Conservation (phyloP, 2,329 filamentous ascomycete genomes). For the Beauveria asiatica region DNA sequence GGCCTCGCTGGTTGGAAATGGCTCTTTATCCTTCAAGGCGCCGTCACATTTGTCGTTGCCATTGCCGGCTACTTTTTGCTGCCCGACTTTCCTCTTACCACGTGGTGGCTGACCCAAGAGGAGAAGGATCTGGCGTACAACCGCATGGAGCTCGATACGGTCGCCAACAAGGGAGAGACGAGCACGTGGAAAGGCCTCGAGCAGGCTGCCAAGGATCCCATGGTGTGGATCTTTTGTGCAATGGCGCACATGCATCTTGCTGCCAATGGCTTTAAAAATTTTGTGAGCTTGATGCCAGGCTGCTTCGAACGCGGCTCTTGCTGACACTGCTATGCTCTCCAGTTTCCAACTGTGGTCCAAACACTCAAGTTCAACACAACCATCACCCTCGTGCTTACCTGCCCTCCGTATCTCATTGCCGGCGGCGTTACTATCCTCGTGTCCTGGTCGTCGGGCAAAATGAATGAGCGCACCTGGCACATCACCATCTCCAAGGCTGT, state of each 20-base stretch:
- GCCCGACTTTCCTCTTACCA: slow-evolving; percentile 30
- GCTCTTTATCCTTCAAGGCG: slow-evolving; percentile 58
- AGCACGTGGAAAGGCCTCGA: slow-evolving; percentile 19
- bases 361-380: slow-evolving; percentile 38
- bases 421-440: slow-evolving; percentile 18
- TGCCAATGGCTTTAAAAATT: slow-evolving; percentile 36
- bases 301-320: neutral
- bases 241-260: slow-evolving; percentile 44
- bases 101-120: slow-evolving; percentile 32
- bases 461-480: slow-evolving; percentile 36
- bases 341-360: slow-evolving; percentile 34
- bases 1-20: slow-evolving; percentile 56
- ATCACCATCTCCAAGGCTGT: slow-evolving; percentile 31
- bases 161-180: slow-evolving; percentile 17
- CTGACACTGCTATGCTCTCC: neutral
- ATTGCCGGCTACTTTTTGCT: slow-evolving; percentile 16
- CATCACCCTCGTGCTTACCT: slow-evolving; percentile 40
- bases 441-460: slow-evolving; percentile 27
- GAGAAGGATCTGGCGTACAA: slow-evolving; percentile 31
- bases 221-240: slow-evolving; percentile 37
- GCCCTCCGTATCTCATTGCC: slow-evolving; percentile 24
- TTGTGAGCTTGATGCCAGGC: slow-evolving; percentile 17
- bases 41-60: slow-evolving; percentile 22
- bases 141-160: slow-evolving; percentile 23
- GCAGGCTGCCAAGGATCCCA: slow-evolving; percentile 31